Conservation (phyloP, 805 yeast genomes). For the Myxozyma udenii region DNA sequence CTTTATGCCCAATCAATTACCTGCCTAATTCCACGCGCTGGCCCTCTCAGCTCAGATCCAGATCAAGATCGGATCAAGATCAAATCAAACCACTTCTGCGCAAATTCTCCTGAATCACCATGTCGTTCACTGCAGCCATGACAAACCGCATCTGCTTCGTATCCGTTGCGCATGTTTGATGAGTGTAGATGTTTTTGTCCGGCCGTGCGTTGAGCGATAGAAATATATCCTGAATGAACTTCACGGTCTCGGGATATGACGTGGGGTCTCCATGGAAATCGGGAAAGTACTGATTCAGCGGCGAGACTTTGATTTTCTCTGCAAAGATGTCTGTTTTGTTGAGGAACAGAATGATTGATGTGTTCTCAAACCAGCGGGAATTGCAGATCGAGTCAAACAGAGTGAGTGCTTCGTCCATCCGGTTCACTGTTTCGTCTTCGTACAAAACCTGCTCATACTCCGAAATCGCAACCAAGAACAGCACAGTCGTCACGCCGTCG, state of each 20-base stretch:
- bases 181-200: constrained; percentile 78
- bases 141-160: constrained; percentile 85
- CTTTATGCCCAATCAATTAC: no score
- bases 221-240: constrained; percentile 68
- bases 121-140: constrained; percentile 85
- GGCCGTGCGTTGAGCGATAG: constrained; percentile 58
- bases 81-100: constrained; percentile 45
- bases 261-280: constrained; percentile 48
- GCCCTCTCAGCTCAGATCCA: no score
- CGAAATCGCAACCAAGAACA: constrained; percentile 83
- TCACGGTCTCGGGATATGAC: constrained; percentile 57
- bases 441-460: constrained; percentile 90
- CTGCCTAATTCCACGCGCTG: no score
- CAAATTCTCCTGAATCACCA: constrained; percentile 79
- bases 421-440: constrained; percentile 83
- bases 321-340: constrained; percentile 84
- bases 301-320: constrained; percentile 55
- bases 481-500: constrained; percentile 80
- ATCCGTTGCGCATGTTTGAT: constrained; percentile 95
- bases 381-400: constrained; percentile 80
- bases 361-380: constrained; percentile 76
- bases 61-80: no score
- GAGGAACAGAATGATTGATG: constrained; percentile 84
- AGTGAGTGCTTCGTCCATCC: constrained; percentile 86
- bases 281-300: constrained; percentile 72